A percentile compares a stretch with the other conserved stretches of the same genome.
phyloP scores from a whole-genome alignment of 257 asterid genomes.

The Fraxinus cuspidata region DNA sequence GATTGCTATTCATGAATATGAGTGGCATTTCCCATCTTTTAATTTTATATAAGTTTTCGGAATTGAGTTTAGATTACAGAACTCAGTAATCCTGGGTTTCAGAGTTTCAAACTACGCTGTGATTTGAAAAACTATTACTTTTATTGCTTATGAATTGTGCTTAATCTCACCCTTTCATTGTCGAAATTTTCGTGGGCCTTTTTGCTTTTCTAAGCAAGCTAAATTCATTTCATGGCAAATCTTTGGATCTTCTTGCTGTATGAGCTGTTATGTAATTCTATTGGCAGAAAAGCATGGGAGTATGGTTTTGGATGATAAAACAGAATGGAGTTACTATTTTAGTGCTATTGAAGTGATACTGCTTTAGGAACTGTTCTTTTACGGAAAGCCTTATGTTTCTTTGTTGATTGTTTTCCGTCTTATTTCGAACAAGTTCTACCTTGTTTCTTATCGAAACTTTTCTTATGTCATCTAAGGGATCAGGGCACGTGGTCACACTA shows the following conservation, averaged over 20 bases:
- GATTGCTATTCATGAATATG: neutral
- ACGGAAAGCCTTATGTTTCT: conserved; percentile 4
- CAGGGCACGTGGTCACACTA: neutral
- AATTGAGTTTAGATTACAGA: neutral
- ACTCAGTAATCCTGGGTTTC: conserved; percentile 13
- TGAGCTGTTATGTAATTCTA: conserved; percentile 8
- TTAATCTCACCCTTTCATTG: neutral
- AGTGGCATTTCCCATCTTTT: neutral
- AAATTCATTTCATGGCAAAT: conserved; percentile 8
- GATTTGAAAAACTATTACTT: conserved; percentile 5
- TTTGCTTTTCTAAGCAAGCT: neutral
- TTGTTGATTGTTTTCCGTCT: neutral
- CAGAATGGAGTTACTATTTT: conserved; percentile 13
- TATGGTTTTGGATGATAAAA: conserved; percentile 2
- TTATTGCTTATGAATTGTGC: conserved; percentile 13
- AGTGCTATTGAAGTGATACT: conserved; percentile 5
- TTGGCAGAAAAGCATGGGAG: neutral
- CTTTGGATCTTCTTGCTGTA: conserved; percentile 9
- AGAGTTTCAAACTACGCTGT: neutral
- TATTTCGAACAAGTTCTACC: neutral
- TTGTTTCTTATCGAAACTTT: neutral
- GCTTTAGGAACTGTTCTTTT: conserved; percentile 3
- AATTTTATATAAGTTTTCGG: neutral
- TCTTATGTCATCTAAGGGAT: conserved; percentile 2
- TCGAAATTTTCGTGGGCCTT: conserved; percentile 10